Evolutionary conservation across 257 asterid species (phyloP).

Genomic region (Nicotiana paniculata): DNA sequence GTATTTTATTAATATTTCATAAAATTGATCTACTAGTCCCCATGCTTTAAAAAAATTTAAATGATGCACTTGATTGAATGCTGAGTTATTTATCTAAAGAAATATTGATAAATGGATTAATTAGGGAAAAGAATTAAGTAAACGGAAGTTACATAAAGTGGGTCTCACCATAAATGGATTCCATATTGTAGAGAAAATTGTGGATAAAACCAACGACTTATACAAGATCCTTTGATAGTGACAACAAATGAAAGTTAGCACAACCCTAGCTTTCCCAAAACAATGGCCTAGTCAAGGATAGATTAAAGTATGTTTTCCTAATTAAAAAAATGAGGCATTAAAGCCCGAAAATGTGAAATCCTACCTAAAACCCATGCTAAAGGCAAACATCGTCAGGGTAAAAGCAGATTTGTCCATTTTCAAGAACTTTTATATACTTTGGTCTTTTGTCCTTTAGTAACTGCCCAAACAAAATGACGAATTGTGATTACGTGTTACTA

Average conservation of each 20-base stretch:
- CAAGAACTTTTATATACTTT: background rate
- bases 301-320: background rate
- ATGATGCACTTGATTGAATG: no score
- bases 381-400: background rate
- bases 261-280: background rate
- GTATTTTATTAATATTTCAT: no score
- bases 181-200: background rate
- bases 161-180: background rate
- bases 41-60: no score
- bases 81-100: no score
- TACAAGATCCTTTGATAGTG: background rate
- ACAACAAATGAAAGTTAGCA: background rate
- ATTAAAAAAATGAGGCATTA: background rate
- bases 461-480: background rate
- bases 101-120: no score
- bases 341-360: background rate
- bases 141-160: background rate
- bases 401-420: background rate
- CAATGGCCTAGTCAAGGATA: slow-evolving; percentile 4
- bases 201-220: background rate
- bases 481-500: background rate
- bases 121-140: background rate
- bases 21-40: no score
- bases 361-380: background rate
- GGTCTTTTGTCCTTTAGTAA: background rate